These are phyloP conservation scores for Chrysanthemum seticuspe DNA, from an alignment of 129 eudicot species.

Conservation along the genomic window DNA sequence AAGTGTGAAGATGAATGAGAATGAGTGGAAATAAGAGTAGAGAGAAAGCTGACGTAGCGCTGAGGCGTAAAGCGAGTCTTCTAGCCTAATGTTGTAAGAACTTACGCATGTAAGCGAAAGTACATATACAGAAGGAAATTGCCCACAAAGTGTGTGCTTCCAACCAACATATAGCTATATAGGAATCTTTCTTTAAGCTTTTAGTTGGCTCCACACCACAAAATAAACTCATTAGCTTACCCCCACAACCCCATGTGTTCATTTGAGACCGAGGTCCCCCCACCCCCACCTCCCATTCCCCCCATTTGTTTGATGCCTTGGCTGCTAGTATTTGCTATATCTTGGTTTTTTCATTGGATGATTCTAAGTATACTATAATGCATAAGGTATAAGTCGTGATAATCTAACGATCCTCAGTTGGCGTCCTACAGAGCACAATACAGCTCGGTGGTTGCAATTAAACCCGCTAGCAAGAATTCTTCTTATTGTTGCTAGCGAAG, in stretches of 20 bases:
- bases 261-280: constrained; percentile 62
- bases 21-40: too few species aligned
- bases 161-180: constrained; percentile 81
- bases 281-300: constrained; percentile 38
- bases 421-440: too few species aligned
- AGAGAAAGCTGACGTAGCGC: too few species aligned
- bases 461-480: too few species aligned
- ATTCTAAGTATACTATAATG: neutral
- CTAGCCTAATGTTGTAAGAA: neutral
- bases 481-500: too few species aligned
- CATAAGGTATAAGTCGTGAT: constrained; percentile 1
- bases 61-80: too few species aligned
- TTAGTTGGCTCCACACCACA: constrained; percentile 70
- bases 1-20: too few species aligned
- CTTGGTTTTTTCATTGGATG: constrained; percentile 11
- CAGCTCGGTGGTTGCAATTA: too few species aligned
- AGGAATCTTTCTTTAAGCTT: constrained; percentile 62
- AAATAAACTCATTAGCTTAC: constrained; percentile 41
- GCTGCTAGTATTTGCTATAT: constrained; percentile 28
- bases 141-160: constrained; percentile 63
- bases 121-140: constrained; percentile 30
- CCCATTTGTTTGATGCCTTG: constrained; percentile 31
- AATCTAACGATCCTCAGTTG: neutral
- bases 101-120: constrained; percentile 21
- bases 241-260: constrained; percentile 79